Base-by-base conservation (phyloP, 1,284 basidiomycete genomes). In the Ceratobasidium sp. region DNA sequence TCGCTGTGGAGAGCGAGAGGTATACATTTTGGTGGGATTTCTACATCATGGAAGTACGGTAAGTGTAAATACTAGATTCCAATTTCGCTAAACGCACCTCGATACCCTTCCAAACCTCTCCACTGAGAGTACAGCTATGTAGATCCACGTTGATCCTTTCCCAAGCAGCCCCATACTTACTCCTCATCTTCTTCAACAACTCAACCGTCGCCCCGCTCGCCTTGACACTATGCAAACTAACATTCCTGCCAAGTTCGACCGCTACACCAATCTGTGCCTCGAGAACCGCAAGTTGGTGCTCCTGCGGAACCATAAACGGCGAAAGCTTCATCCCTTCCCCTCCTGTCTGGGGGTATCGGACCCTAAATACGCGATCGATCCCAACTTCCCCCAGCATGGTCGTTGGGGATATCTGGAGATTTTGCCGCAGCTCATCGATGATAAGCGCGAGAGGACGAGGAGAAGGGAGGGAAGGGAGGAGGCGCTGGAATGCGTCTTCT, bases 321-420 rank as follows among this genome's bases (percentile, higher is more conserved):
- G 92, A 90, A 58, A 93, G 81, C 77, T 84, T 81, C 34, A 87
- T 85, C 14, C 62, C 62, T 1, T 61, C 69, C 22, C 84, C 84
- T 63, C 77, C 77, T 37, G 77, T 75, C 58, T 78, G 54, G 24
- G 68, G 62, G 75, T 86, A 85, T 0, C 92, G 89, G 19, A 95
- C 84, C 41, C 90, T 88, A 77, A 90, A 91, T 9, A 84, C 84
- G 51, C 90, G 88, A 81, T 95, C 93, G 58, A 95, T 81, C 2
- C 93, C 93, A 8, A 95, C 90, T 83, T 95, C 94, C 53, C 93
- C 93, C 4, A 95, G 83, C 87, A 95, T 90, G 22, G 92, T 89
- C 31, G 82, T 80, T 0, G 92, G 89, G 78, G 90, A 89, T 0
- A 80, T 80, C n/a, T 78, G 75, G 13, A 95, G 84, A 79, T 89